Evolutionary conservation across 805 yeast genomes (phyloP).

Genomic region (Ogataea ganodermae): DNA sequence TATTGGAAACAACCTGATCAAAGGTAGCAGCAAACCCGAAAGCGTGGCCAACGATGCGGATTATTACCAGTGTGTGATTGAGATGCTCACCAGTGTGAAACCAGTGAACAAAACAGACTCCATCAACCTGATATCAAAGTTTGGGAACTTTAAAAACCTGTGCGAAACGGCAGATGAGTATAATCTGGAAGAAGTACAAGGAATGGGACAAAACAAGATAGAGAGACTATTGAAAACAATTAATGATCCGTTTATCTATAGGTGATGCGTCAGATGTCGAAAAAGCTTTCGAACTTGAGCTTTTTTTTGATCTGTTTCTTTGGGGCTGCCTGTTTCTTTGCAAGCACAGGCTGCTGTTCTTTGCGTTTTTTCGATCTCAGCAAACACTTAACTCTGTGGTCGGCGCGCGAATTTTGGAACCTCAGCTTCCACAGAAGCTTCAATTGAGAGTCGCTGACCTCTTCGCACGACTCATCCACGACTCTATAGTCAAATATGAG

Average conservation of each 20-base stretch:
- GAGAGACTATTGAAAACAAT: slow-evolving; percentile 42
- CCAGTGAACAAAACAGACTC: slow-evolving; percentile 58
- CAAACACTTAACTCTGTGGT: slow-evolving; percentile 5
- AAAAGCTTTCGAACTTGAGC: slow-evolving; percentile 19
- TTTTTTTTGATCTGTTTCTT: slow-evolving; percentile 13
- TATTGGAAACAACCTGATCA: slow-evolving; percentile 37
- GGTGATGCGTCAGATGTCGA: slow-evolving; percentile 31
- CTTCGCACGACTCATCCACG: slow-evolving; percentile 2
- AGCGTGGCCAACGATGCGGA: slow-evolving; percentile 36
- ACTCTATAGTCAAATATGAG: slow-evolving; percentile 16
- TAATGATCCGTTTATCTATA: slow-evolving; percentile 53
- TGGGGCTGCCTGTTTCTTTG: neutral
- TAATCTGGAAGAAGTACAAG: slow-evolving; percentile 41
- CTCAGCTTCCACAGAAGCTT: slow-evolving; percentile 17
- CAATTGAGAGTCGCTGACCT: slow-evolving; percentile 1
- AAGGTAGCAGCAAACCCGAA: slow-evolving; percentile 39
- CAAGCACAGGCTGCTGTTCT: neutral
- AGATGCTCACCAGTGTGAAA: slow-evolving; percentile 46
- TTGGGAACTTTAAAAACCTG: slow-evolving; percentile 44
- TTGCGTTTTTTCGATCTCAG: neutral
- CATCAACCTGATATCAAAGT: slow-evolving; percentile 50
- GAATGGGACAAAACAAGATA: slow-evolving; percentile 51
- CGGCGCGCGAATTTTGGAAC: neutral
- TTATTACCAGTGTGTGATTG: slow-evolving; percentile 46
- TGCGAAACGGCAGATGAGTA: slow-evolving; percentile 37